A percentile compares a stretch with the other conserved stretches of the same genome.
These are phyloP conservation scores for Stemphylium beticola DNA, from an alignment of 2,329 filamentous ascomycete genomes.

Conservation along the genomic window DNA sequence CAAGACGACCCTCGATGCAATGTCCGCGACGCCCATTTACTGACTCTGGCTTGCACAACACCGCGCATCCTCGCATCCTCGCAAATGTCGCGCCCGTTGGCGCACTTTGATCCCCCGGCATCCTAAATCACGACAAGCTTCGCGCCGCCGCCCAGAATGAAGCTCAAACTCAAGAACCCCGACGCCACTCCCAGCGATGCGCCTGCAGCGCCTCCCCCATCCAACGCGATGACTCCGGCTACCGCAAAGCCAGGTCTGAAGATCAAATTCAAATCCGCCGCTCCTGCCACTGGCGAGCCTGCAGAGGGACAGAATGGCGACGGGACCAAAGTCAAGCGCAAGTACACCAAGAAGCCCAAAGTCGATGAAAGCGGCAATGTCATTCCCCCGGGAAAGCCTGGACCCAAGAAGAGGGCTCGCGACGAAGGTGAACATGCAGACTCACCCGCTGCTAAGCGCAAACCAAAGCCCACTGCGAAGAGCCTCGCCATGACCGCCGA, in stretches of 20 bases:
- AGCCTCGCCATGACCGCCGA: constrained; percentile 32
- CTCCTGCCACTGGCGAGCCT: constrained; percentile 28
- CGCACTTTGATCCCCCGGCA: constrained; percentile 8
- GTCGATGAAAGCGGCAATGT: constrained; percentile 38
- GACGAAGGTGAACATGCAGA: constrained; percentile 43
- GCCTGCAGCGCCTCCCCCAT: constrained; percentile 22
- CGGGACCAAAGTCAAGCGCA: constrained; percentile 51
- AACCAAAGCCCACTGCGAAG: constrained; percentile 44
- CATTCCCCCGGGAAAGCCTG: constrained; percentile 32
- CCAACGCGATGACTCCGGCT: constrained; percentile 20
- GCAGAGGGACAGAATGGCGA: constrained; percentile 40
- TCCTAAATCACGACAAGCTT: not conserved
- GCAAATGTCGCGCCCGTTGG: constrained; percentile 19
- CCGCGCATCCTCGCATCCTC: constrained; percentile 7
- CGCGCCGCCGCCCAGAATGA: constrained; percentile 29
- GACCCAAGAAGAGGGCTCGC: constrained; percentile 44
- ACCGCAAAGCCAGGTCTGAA: constrained; percentile 32
- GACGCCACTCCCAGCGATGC: constrained; percentile 27
- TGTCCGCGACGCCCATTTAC: constrained; percentile 12
- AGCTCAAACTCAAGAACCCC: constrained; percentile 42
- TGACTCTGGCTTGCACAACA: not conserved
- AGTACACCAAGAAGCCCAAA: constrained; percentile 52
- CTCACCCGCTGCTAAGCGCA: constrained; percentile 41
- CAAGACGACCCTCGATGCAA: constrained; percentile 19
- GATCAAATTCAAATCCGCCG: constrained; percentile 40